Evolutionary conservation across 345 rosid species (phyloP), one percentile per base, ranked within the genome.

Genomic region (Bruguiera gymnorhiza): DNA sequence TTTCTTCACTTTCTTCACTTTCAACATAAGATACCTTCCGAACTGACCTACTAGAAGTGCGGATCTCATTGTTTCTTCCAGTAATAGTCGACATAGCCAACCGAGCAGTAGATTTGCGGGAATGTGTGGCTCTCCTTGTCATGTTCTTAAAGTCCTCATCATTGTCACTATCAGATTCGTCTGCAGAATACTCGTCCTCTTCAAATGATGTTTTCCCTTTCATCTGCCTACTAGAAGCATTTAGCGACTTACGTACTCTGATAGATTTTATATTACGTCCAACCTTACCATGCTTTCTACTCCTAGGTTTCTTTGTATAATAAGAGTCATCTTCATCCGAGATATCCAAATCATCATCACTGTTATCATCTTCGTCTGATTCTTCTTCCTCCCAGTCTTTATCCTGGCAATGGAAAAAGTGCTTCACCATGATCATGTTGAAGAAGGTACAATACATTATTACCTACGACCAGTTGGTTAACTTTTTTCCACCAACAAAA

Each of bases 21-120:
- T 96, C 99, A 62, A 86, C 98, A 87, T 96, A 96, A 36, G 99
- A 96, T 54, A 96, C 98, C 86, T 96, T 96, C 66, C 95, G 89
- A 74, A 87, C 86, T 29, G 97, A 86, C 86, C 99, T 83, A 75
- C 81, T 84, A 66, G 99, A 96, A 74, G 88, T 85, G 68, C 99
- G 97, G 65, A 90, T 89, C 82, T 96, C 98, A 63, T 70, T 86
- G 76, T 78, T 81, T 74, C 86, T 86, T 70, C 88, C 91, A 65
- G 62, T 74, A 56, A 68, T 70, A 30, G 79, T 62, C 2, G 46
- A 77, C 74, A 75, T 60, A 29, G 84, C 77, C 26, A 84, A 82
- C 65, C 85, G 81, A 65, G 81, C 88, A 83, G 79, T 87, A 70
- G 72, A 83, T 84, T 90, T 88, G 51, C 88, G 83, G 52, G 78